Conservation (phyloP, 2,329 filamentous ascomycete species). For the Botryotinia narcissicola region DNA sequence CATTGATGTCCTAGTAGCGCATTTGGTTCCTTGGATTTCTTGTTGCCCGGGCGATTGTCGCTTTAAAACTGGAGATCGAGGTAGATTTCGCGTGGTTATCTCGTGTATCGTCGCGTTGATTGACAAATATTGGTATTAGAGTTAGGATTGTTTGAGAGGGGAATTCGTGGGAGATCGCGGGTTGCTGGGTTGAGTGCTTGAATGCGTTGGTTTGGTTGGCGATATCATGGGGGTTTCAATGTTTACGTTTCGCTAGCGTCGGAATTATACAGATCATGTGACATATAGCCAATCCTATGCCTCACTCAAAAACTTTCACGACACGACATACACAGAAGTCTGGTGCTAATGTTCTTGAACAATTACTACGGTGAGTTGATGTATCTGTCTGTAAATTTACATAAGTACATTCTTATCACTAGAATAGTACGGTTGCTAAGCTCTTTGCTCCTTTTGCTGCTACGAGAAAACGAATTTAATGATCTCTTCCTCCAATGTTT, state of each 20-base stretch:
- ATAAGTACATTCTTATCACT: neutral
- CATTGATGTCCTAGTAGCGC: slow-evolving; percentile 52
- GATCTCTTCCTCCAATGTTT: neutral
- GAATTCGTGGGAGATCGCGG: neutral
- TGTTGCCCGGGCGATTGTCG: slow-evolving; percentile 19
- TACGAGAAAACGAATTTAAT: neutral
- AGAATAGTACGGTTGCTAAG: neutral
- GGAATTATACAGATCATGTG: slow-evolving; percentile 19
- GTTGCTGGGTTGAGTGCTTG: slow-evolving; percentile 7
- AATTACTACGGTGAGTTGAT: neutral
- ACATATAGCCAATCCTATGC: neutral
- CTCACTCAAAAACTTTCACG: neutral
- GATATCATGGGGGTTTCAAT: slow-evolving; percentile 23
- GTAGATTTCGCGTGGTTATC: slow-evolving; percentile 22
- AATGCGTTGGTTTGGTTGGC: neutral
- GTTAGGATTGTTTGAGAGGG: neutral
- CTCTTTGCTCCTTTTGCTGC: neutral
- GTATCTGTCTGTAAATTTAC: neutral
- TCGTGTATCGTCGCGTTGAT: slow-evolving; percentile 32
- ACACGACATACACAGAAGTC: neutral
- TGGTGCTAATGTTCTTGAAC: neutral
- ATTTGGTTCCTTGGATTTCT: slow-evolving; percentile 30
- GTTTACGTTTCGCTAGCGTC: slow-evolving; percentile 17
- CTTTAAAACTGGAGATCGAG: neutral
- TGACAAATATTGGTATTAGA: slow-evolving; percentile 10